These are phyloP conservation scores for Auriscalpium orientale DNA, from an alignment of 768 basidiomycete genomes.

Conservation along the genomic window DNA sequence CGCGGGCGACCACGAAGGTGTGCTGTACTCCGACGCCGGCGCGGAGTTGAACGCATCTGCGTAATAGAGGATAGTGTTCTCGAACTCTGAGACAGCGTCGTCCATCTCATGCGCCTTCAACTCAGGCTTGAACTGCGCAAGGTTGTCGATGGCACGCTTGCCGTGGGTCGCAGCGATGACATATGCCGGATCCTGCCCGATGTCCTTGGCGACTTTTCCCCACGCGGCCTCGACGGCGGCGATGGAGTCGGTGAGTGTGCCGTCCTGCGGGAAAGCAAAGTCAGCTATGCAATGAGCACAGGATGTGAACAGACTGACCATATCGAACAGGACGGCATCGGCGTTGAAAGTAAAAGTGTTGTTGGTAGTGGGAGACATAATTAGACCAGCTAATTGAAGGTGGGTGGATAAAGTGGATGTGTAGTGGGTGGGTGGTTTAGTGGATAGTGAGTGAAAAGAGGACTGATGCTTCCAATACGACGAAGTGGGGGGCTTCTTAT, in stretches of 20 bases:
- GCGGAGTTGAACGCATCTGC: constrained; percentile 48
- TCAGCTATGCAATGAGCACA: constrained; percentile 11
- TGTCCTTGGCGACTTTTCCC: constrained; percentile 62
- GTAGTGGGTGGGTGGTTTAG: too few species aligned
- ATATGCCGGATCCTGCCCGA: constrained; percentile 57
- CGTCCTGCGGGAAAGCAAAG: constrained; percentile 35
- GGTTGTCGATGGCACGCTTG: constrained; percentile 71
- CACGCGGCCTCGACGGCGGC: constrained; percentile 69
- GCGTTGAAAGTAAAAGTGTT: constrained; percentile 30
- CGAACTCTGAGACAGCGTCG: constrained; percentile 48
- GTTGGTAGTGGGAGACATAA: background rate
- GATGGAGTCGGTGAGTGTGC: constrained; percentile 69
- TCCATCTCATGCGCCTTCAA: constrained; percentile 53
- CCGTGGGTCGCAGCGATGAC: constrained; percentile 76
- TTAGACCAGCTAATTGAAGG: background rate
- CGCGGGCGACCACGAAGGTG: constrained; percentile 22
- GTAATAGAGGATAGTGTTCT: constrained; percentile 56
- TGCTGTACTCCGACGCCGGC: constrained; percentile 28
- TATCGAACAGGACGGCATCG: constrained; percentile 61
- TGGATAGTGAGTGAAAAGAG: too few species aligned
- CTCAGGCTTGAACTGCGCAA: constrained; percentile 50
- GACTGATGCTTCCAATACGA: too few species aligned
- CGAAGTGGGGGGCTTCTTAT: too few species aligned
- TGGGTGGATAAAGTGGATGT: too few species aligned
- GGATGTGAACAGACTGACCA: constrained; percentile 33